phyloP scores from a whole-genome alignment of 768 basidiomycete genomes.

The Udeniomyces megalosporus region DNA sequence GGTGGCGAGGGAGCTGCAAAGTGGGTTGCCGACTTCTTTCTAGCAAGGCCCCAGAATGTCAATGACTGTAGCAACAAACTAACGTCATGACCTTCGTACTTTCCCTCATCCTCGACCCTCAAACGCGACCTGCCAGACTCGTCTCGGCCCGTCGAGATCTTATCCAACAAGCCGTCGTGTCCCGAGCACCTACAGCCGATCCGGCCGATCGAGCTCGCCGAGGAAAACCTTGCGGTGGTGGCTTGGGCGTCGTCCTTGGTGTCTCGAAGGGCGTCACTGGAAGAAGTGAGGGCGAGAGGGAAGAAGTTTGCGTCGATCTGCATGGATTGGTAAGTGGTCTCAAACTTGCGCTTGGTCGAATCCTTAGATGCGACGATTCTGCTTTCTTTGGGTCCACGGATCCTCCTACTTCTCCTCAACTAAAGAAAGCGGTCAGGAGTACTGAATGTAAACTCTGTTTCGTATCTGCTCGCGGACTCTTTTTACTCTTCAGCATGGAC shows the following conservation, averaged over 20 bases:
- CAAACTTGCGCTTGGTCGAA: no score
- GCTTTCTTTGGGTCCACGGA: no score
- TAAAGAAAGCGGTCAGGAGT: no score
- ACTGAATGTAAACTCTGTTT: no score
- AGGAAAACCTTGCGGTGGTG: constrained; percentile 62
- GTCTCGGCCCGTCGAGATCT: constrained; percentile 64
- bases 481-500: constrained; percentile 48
- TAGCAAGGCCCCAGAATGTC: neutral
- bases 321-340: neutral
- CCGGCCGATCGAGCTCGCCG: constrained; percentile 55
- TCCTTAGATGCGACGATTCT: no score
- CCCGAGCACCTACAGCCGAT: constrained; percentile 47
- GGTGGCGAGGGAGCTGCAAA: constrained; percentile 60
- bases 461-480: no score
- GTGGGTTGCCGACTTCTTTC: neutral
- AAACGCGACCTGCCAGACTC: constrained; percentile 34
- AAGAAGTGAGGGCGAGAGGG: constrained; percentile 68
- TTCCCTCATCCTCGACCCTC: neutral
- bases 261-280: constrained; percentile 43
- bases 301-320: constrained; percentile 62
- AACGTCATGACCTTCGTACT: no score
- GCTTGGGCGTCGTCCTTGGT: constrained; percentile 75
- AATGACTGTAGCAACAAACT: no score
- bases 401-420: neutral
- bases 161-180: constrained; percentile 57